Evolutionary conservation across 371 early-diverging fungal genomes (phyloP).

Genomic region (Nematocida homosporus): DNA sequence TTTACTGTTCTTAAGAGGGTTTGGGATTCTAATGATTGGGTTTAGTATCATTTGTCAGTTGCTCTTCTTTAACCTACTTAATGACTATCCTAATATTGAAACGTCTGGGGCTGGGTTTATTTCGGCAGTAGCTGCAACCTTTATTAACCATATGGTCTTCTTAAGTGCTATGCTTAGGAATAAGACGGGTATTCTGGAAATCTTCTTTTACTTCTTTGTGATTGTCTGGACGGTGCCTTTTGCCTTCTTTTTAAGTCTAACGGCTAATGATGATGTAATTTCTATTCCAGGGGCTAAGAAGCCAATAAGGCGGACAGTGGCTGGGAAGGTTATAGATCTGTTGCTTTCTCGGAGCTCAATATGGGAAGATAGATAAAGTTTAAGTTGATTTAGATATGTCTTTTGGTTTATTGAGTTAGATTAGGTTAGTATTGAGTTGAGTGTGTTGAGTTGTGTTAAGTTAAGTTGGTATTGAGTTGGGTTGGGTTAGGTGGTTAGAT

Average conservation of each 20-base stretch:
- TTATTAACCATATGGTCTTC: conserved; percentile 67
- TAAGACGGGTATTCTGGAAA: conserved; percentile 47
- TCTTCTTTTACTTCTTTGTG: conserved; percentile 60
- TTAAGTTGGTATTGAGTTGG: no score
- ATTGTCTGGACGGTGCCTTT: conserved; percentile 68
- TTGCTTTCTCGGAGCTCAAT: conserved; percentile 35
- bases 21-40: conserved; percentile 58
- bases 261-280: conserved; percentile 66
- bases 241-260: conserved; percentile 67
- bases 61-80: conserved; percentile 63
- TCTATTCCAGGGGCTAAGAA: conserved; percentile 52
- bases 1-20: conserved; percentile 60
- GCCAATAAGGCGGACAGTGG: conserved; percentile 51
- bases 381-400: no score
- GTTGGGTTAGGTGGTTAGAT: no score
- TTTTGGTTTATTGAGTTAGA: not conserved
- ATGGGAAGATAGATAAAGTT: conserved; percentile 52
- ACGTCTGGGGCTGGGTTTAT: conserved; percentile 64
- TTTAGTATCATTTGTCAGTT: conserved; percentile 63
- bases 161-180: conserved; percentile 40
- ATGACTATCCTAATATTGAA: conserved; percentile 64
- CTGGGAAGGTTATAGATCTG: conserved; percentile 50
- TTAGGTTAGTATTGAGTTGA: no score
- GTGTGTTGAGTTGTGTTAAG: not conserved
- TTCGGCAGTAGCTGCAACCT: conserved; percentile 61